Evolutionary conservation across 441 rosid genomes (phyloP).

Genomic region (Corymbia calophylla): DNA sequence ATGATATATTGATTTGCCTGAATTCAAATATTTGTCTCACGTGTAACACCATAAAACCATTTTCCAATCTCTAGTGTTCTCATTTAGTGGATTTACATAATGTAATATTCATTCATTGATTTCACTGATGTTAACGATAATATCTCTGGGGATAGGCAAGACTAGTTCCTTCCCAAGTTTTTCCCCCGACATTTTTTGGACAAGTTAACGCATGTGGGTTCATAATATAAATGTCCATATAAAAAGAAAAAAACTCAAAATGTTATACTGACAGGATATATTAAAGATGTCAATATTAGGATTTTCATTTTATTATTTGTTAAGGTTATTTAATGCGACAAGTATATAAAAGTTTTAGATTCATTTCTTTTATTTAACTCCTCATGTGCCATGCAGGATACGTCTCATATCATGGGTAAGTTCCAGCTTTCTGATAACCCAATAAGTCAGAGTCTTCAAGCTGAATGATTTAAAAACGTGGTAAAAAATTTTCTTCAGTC

Average conservation of each 20-base stretch:
- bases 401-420: neutral
- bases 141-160: no score
- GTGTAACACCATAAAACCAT: neutral
- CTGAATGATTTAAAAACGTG: neutral
- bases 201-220: neutral
- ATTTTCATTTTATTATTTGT: neutral
- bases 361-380: neutral
- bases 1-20: neutral
- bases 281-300: neutral
- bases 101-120: neutral
- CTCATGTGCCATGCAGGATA: neutral
- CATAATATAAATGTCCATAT: neutral
- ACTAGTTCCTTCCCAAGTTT: no score
- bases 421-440: neutral
- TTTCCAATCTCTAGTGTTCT: neutral
- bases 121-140: neutral
- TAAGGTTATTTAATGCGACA: neutral
- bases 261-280: neutral
- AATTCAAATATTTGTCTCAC: neutral
- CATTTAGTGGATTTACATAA: neutral
- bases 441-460: neutral
- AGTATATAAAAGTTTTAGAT: neutral
- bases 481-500: neutral
- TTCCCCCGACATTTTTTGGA: neutral
- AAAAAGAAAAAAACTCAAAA: neutral